Conservation (phyloP, 2,329 filamentous ascomycete species). For the Diaporthe ilicicola region DNA sequence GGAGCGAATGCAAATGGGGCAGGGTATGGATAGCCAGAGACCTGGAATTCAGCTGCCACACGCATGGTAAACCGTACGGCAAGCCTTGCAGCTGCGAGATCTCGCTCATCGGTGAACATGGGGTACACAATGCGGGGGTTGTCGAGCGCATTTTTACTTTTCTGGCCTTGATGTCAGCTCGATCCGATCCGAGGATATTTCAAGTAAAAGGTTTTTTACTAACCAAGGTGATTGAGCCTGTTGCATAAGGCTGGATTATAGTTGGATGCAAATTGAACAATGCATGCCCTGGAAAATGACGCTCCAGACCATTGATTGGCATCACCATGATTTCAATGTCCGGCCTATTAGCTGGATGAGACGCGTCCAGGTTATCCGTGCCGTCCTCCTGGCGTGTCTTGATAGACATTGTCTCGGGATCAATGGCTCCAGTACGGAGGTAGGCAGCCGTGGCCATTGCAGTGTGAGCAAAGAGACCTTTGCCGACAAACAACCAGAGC, state of each 20-base stretch:
- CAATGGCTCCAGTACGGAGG: slow-evolving; percentile 39
- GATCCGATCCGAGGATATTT: too few relatives aligned
- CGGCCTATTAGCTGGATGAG: slow-evolving; percentile 38
- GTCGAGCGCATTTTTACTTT: not conserved
- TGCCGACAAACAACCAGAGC: slow-evolving; percentile 41
- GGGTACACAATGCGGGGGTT: slow-evolving; percentile 45
- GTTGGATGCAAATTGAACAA: slow-evolving; percentile 40
- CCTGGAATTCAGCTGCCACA: slow-evolving; percentile 41
- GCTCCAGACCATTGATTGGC: slow-evolving; percentile 44
- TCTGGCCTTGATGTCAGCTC: not conserved
- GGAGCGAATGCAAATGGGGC: slow-evolving; percentile 39
- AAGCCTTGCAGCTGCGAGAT: slow-evolving; percentile 39
- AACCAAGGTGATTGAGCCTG: slow-evolving; percentile 34
- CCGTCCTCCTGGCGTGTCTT: slow-evolving; percentile 16
- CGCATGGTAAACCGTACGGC: slow-evolving; percentile 44
- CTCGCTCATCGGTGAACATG: slow-evolving; percentile 42
- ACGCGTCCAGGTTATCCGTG: slow-evolving; percentile 36
- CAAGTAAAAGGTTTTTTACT: slow-evolving; percentile 35
- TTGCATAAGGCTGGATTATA: slow-evolving; percentile 42
- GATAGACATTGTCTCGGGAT: slow-evolving; percentile 40
- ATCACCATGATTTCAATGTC: slow-evolving; percentile 49
- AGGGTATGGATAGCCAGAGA: slow-evolving; percentile 40
- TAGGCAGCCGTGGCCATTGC: slow-evolving; percentile 31
- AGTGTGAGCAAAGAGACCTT: slow-evolving; percentile 32
- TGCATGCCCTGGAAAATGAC: slow-evolving; percentile 38